These are phyloP conservation scores for Scytalidium lignicola DNA, from an alignment of 2,329 filamentous ascomycete species.

Conservation along the genomic window DNA sequence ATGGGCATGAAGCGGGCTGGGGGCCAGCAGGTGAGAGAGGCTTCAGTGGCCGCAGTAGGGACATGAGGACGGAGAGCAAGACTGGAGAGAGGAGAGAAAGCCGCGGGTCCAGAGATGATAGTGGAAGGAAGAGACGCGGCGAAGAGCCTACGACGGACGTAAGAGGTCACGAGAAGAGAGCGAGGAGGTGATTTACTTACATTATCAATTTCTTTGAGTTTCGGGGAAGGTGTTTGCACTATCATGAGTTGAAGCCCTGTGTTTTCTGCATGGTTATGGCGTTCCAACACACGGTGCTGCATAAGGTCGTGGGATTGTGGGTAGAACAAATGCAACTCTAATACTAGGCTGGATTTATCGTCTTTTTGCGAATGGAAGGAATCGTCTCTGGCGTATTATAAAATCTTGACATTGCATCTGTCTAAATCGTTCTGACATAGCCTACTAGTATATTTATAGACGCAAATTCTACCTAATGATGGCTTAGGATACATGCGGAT, in stretches of 20 bases:
- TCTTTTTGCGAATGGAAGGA: not conserved
- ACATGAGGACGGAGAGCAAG: constrained; percentile 13
- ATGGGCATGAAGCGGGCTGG: constrained; percentile 18
- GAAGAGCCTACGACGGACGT: constrained; percentile 35
- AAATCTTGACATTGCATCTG: not conserved
- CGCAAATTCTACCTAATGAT: no score
- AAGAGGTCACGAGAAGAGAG: constrained; percentile 31
- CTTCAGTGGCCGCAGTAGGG: constrained; percentile 11
- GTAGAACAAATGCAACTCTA: not conserved
- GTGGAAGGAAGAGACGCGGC: constrained; percentile 24
- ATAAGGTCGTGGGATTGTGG: not conserved
- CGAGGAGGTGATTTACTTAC: constrained; percentile 11
- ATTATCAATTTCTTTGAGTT: not conserved
- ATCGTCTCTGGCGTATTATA: not conserved
- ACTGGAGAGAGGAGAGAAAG: constrained; percentile 14
- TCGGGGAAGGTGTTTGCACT: not conserved
- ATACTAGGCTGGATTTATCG: not conserved
- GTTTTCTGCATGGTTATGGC: not conserved
- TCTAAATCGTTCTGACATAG: no score
- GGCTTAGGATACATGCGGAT: no score
- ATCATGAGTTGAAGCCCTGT: not conserved
- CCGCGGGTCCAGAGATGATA: constrained; percentile 18
- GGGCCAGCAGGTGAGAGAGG: constrained; percentile 9
- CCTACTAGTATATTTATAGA: no score
- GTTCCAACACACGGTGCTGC: not conserved